These are phyloP conservation scores for Panaeolus papilionaceus DNA, from an alignment of 768 basidiomycete genomes.

Conservation along the genomic window DNA sequence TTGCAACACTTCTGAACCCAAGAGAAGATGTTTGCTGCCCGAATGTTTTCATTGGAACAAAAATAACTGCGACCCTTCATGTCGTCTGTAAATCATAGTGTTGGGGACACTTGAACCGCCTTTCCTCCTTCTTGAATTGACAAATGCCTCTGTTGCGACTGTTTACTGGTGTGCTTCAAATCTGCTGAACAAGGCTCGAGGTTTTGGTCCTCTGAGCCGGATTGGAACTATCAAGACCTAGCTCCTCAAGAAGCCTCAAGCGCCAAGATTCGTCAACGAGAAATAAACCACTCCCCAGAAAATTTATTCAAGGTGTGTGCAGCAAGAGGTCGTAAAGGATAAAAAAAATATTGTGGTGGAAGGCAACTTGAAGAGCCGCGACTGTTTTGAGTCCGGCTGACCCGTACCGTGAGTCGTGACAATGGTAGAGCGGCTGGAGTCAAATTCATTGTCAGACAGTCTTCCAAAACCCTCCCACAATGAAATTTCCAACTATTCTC, in stretches of 20 bases:
- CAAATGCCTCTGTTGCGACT: background rate
- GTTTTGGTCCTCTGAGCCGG: background rate
- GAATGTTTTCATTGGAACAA: too few relatives aligned
- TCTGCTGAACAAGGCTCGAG: background rate
- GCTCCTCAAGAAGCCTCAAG: background rate
- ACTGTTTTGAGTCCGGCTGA: background rate
- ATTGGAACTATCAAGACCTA: background rate
- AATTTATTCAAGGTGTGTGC: background rate
- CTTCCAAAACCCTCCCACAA: slow-evolving; percentile 1
- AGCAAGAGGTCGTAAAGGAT: background rate
- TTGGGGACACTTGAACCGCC: too few relatives aligned
- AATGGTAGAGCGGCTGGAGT: background rate
- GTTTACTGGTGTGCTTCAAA: background rate
- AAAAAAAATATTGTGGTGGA: slow-evolving; percentile 6
- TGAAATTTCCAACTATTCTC: background rate
- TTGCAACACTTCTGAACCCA: background rate
- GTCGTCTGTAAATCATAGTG: too few relatives aligned
- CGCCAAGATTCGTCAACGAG: background rate
- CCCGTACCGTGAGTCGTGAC: slow-evolving; percentile 6
- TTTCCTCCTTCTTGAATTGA: background rate
- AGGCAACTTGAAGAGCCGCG: slow-evolving; percentile 5
- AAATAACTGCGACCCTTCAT: too few relatives aligned
- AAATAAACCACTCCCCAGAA: background rate
- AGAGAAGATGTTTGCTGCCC: too few relatives aligned
- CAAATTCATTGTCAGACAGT: background rate